Base-by-base conservation (phyloP, 768 basidiomycete genomes). In the Paxillus involutus region DNA sequence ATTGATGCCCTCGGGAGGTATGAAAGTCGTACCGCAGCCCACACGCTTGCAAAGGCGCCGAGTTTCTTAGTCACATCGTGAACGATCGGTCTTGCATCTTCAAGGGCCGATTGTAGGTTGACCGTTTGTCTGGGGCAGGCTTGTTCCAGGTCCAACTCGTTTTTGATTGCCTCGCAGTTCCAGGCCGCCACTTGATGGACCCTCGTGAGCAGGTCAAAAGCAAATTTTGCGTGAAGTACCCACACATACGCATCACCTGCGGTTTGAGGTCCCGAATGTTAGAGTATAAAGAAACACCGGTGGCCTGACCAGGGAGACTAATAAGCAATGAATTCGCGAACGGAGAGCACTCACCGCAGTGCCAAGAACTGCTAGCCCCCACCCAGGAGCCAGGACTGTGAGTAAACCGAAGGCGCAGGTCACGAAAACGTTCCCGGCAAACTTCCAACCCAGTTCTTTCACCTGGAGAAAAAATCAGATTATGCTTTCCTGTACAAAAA, bases 1-100 rank as follows among this genome's bases (percentile, higher is more conserved):
- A 7, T 39, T 17, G 10, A 9, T 7, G 9, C 9, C 12, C 10
- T 9, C 9, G 12, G 32, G 32, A 33, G 12, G 2, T 12, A 10
- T 10, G 32, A 33, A 33, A 12, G 32, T 2, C 37, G 16, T 16
- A 39, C 37, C 37, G 16, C 37, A 7, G 37, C 37, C 32, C 62
- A 63, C 4, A 63, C 62, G 2, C 33, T 58, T 29, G 55, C 58
- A 43, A 63, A 63, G 2, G 63, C 46, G 2, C 62, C 55, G 4
- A 63, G 53, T 21, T 57, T 63, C 33, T 5, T 41, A 2, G 55
- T 60, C 32, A 63, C 59, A 6, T 63, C 62, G 19, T 61, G 55
- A 42, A 63, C 49, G 49, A 60, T 53, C 17, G 62, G 62, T 16
- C 40, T 37, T 10, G 62, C 21, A 3, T 55, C 48, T 3, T 47